Evolutionary conservation across 208 protist species (phyloP).

Genomic region (Trypanosoma brucei): DNA sequence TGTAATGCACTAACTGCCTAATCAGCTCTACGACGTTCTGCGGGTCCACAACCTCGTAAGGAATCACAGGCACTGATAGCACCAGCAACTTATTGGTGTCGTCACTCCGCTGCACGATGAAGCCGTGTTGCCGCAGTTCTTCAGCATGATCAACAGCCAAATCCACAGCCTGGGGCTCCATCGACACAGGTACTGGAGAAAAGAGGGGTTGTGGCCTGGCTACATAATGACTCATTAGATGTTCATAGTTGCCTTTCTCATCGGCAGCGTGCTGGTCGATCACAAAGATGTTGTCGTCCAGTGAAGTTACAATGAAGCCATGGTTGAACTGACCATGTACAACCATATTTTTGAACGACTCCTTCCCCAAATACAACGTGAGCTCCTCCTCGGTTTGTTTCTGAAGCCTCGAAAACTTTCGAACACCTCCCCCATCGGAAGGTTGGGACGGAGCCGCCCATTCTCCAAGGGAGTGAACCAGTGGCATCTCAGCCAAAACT

Average conservation of each 20-base stretch:
- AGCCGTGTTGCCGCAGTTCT: slow-evolving; percentile 80
- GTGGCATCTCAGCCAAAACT: slow-evolving; percentile 18
- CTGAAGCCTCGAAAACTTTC: slow-evolving; percentile 33
- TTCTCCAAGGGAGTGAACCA: slow-evolving; percentile 5
- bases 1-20: slow-evolving; percentile 69
- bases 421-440: slow-evolving; percentile 8
- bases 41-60: slow-evolving; percentile 80
- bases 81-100: slow-evolving; percentile 72
- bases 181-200: slow-evolving; percentile 49
- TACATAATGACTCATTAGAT: slow-evolving; percentile 56
- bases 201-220: slow-evolving; percentile 85
- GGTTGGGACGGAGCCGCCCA: too few relatives aligned
- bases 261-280: slow-evolving; percentile 95
- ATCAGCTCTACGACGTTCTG: slow-evolving; percentile 87
- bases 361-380: slow-evolving; percentile 66
- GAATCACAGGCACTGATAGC: slow-evolving; percentile 67
- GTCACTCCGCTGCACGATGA: slow-evolving; percentile 58
- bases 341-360: slow-evolving; percentile 82
- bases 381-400: slow-evolving; percentile 66
- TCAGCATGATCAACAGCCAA: slow-evolving; percentile 67
- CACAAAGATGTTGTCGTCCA: slow-evolving; percentile 86
- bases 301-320: slow-evolving; percentile 88
- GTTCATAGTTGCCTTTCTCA: slow-evolving; percentile 94
- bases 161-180: slow-evolving; percentile 76
- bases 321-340: slow-evolving; percentile 94